A percentile compares a stretch with the other conserved stretches of the same genome.
Conservation (phyloP, 768 basidiomycete species). For the Melanogaster broomeanus region DNA sequence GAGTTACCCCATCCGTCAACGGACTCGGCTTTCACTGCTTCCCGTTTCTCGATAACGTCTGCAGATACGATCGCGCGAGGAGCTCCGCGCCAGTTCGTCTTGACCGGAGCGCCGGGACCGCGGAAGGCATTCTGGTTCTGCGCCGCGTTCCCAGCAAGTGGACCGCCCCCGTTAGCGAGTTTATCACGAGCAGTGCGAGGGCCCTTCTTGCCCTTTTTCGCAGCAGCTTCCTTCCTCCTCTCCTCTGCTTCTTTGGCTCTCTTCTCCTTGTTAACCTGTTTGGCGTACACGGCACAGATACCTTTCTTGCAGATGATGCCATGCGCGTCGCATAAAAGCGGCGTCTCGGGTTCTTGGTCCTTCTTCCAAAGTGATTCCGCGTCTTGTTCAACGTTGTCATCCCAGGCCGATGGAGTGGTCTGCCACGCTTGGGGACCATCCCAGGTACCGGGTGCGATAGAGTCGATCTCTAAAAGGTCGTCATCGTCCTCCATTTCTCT, state of each 20-base stretch:
- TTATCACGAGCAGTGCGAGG: constrained; percentile 6
- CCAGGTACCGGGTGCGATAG: constrained; percentile 27
- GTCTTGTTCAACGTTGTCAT: constrained; percentile 16
- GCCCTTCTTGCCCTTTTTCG: constrained; percentile 25
- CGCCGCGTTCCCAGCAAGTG: not conserved
- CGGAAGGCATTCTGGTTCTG: constrained; percentile 22
- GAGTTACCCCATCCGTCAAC: constrained; percentile 23
- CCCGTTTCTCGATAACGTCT: constrained; percentile 25
- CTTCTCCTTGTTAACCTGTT: constrained; percentile 20
- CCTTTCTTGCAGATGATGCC: constrained; percentile 38
- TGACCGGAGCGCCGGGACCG: constrained; percentile 32
- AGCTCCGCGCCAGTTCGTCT: constrained; percentile 30
- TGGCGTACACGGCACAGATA: constrained; percentile 36
- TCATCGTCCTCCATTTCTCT: constrained; percentile 9
- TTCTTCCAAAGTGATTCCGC: constrained; percentile 25
- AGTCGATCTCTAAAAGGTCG: constrained; percentile 20
- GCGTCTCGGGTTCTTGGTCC: constrained; percentile 5
- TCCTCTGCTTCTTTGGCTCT: constrained; percentile 19
- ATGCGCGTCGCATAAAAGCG: constrained; percentile 32
- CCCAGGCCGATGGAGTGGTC: constrained; percentile 6
- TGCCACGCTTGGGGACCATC: constrained; percentile 7
- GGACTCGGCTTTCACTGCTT: constrained; percentile 7
- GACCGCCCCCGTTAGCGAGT: not conserved
- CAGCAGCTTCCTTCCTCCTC: constrained; percentile 11
- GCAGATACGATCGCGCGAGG: constrained; percentile 29